Base-by-base conservation (phyloP, 345 rosid genomes). In the Boechera divaricarpa region DNA sequence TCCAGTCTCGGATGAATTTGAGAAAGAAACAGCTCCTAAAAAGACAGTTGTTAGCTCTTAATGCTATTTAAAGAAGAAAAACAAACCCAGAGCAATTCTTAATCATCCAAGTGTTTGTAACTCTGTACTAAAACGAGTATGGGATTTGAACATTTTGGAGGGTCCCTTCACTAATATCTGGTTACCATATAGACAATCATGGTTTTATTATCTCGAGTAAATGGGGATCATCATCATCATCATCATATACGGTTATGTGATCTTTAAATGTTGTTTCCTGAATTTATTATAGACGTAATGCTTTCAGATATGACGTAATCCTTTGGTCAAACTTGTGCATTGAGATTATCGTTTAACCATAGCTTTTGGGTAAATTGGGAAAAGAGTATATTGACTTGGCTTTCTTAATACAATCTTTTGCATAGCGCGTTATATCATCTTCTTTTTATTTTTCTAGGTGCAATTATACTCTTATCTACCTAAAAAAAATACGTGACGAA, bases 381-480 rank as follows among this genome's bases (percentile, higher is more conserved):
- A 15, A 42, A 7, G 10, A 63, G 24, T 33, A 33, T 42, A 10
- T 45, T 16, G 60, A 52, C 26, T 52, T 36, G 1, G 48, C 16
- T 49, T 65, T 48, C 55, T 65, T 45, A 64, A 15, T 29, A 32
- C 28, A 64, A 10, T 64, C 55, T 29, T 10, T 7, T 67, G 33
- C 45, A 32, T 44, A 58, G 32, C 74, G 67, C 75, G 67, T 67
- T 67, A 68, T 67, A 33, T 18, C 55, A n/a, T 29, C 5, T 47
- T 65, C 15, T 16, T 33, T 31, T 5, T 47, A 26, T 1, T 18
- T 49, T 48, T 49, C 21, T 33, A 33, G 32, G 21, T 67, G 18
- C 32, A 3, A 3, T 13, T 49, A 49, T 10, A 12, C 26, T 62
- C 49, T 42, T 21, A 21, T 21, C 24, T 70, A 33, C 13, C 42